Conservation (phyloP, 2,329 filamentous ascomycete genomes). For the Botrytis deweyae region DNA sequence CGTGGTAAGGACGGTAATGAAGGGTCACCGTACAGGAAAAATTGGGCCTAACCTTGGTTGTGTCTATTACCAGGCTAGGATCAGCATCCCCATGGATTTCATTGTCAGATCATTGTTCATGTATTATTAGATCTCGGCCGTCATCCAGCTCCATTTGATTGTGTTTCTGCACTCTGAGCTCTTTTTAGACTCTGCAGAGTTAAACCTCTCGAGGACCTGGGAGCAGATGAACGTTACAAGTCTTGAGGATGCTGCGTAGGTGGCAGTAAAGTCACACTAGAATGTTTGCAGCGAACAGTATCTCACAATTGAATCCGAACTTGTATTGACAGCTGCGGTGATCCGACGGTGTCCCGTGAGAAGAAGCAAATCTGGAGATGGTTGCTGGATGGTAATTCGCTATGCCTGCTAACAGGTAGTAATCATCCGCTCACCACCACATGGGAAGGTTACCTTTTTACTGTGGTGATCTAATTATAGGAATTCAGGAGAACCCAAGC, state of each 20-base stretch:
- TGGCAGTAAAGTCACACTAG: not conserved
- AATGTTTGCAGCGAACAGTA: not conserved
- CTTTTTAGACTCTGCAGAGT: not conserved
- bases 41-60: not conserved
- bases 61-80: not conserved
- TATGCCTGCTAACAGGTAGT: not conserved
- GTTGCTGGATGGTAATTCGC: not conserved
- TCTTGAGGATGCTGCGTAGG: not conserved
- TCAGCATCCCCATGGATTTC: not conserved
- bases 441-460: not conserved
- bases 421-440: not conserved
- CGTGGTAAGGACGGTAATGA: not conserved
- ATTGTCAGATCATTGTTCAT: not conserved
- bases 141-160: too few relatives aligned
- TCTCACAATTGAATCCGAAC: not conserved
- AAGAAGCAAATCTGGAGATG: not conserved
- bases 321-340: constrained; percentile 8
- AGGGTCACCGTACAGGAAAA: constrained; percentile 1
- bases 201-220: not conserved
- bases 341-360: not conserved
- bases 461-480: not conserved
- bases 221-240: not conserved
- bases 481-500: not conserved
- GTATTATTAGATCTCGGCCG: not conserved
- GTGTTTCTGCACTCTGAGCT: not conserved